Conservation (phyloP, 176 grass and related monocot species). For the Bolboschoenus planiculmis region DNA sequence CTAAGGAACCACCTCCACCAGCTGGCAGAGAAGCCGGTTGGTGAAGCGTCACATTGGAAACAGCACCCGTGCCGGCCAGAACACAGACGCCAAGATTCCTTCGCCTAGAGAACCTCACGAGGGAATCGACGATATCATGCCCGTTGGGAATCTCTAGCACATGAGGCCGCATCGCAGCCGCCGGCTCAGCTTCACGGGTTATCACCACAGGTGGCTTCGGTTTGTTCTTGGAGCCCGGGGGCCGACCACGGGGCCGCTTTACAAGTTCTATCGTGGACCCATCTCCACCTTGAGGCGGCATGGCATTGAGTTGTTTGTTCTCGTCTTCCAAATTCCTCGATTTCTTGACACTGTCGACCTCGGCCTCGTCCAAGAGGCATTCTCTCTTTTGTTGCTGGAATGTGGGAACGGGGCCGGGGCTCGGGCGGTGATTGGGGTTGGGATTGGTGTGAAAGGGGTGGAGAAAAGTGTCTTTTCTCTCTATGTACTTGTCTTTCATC, state of each 20-base stretch:
- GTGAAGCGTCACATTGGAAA: conserved; percentile 64
- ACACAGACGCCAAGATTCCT: conserved; percentile 76
- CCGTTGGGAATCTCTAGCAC: conserved; percentile 79
- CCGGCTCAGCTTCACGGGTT: conserved; percentile 63
- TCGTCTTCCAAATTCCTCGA: not conserved
- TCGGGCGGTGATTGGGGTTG: not conserved
- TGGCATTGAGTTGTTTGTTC: conserved; percentile 12
- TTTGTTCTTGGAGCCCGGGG: conserved; percentile 91
- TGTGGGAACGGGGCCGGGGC: conserved; percentile 7
- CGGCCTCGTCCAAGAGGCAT: conserved; percentile 71
- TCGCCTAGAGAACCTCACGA: conserved; percentile 42
- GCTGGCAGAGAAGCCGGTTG: conserved; percentile 20
- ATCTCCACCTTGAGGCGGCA: conserved; percentile 25
- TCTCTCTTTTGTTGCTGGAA: conserved; percentile 41
- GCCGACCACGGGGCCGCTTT: conserved; percentile 67
- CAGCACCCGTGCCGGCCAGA: conserved; percentile 56
- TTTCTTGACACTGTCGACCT: conserved; percentile 52
- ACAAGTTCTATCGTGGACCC: conserved; percentile 65
- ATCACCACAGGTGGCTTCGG: conserved; percentile 84
- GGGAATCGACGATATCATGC: conserved; percentile 59
- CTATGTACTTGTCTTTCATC: conserved; percentile 53
- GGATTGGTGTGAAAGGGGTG: conserved; percentile 11
- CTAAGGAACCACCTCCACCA: conserved; percentile 18
- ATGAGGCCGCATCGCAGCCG: conserved; percentile 75
- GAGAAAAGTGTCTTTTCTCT: conserved; percentile 40